Base-by-base conservation (phyloP, 805 yeast genomes). In the Zygoascus flipseniorum region DNA sequence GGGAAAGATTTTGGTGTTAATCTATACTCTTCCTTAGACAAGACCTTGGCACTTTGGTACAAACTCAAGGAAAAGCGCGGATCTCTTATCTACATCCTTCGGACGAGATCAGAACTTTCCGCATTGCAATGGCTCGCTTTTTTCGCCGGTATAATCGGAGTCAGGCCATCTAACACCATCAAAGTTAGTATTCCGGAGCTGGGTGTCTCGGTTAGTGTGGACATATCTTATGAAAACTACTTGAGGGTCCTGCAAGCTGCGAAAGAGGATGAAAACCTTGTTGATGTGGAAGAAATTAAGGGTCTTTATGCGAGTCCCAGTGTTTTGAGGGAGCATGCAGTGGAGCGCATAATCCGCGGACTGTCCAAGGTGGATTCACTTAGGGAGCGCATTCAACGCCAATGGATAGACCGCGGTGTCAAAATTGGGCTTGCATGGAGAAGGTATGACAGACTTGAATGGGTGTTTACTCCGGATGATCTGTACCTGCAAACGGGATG, bases 361-460 rank as follows among this genome's bases (percentile, higher is more conserved):
- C 58, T 79, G 35, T 53, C 53, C 31, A 47, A 54, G 28, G 59
- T 62, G 14, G 61, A 31, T 47, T 55, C 52, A 10, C 53, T 57
- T 39, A 49, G 43, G 28, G 47, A 50, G 5, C 20, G 43, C 1
- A 31, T 61, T 2, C 57, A 54, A 2, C 43, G 51, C 2, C 44
- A 62, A 37, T 53, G 58, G 56, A 19, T 43, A 31, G 51, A 52
- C n/a, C 35, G 46, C 16, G 48, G 47, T 41, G 8, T 41, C 10
- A 61, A 64, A 56, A 72, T 64, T 63, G 86, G 85, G 54, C 75
- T 76, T 63, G 83, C 77, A 59, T 82, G 83, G 74, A 80, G 81
- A 55, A 72, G 78, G 52, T 86, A 83, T 64, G 96, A 89, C 66
- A 70, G 90, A 45, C 63, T 89, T 8, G 93, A 88, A 59, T 84